A percentile compares a stretch with the other conserved stretches of the same genome.
Conservation (phyloP, 331 rosid genomes). For the Pyrus hybrid region DNA sequence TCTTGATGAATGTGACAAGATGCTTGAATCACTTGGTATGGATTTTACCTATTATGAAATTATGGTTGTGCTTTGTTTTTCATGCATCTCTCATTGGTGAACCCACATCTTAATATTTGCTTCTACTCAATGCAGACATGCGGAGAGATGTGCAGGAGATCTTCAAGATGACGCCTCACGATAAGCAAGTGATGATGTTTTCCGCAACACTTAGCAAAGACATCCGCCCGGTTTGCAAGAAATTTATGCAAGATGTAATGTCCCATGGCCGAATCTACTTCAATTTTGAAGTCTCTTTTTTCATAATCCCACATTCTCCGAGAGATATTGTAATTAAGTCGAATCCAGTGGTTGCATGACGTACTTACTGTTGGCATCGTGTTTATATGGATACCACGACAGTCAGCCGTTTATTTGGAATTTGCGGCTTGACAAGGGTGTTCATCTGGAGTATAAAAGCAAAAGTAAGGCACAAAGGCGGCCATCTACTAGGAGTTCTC, state of each 20-base stretch:
- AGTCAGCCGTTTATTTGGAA: conserved; percentile 18
- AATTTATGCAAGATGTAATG: too few species aligned
- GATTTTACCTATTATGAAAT: not conserved
- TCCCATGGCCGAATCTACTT: too few species aligned
- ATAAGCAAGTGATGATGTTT: too few species aligned
- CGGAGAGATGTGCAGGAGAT: too few species aligned
- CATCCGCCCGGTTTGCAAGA: too few species aligned
- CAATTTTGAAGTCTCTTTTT: too few species aligned
- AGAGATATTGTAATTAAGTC: too few species aligned
- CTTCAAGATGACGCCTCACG: too few species aligned
- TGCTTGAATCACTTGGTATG: conserved; percentile 97
- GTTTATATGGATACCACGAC: not conserved
- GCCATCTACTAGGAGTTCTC: conserved; percentile 11
- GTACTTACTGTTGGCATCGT: conserved; percentile 23
- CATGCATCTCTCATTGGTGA: not conserved
- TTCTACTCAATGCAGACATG: too few species aligned
- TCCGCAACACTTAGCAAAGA: too few species aligned
- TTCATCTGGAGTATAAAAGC: conserved; percentile 10
- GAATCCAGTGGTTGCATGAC: conserved; percentile 26
- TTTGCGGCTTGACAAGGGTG: conserved; percentile 12
- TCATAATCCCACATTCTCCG: too few species aligned
- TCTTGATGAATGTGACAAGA: conserved; percentile 94
- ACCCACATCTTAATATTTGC: too few species aligned
- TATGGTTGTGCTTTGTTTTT: not conserved
- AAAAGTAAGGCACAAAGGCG: not conserved